These are phyloP conservation scores for Cucurbita argyrosperma DNA, from an alignment of 306 rosid species.

Conservation along the genomic window DNA sequence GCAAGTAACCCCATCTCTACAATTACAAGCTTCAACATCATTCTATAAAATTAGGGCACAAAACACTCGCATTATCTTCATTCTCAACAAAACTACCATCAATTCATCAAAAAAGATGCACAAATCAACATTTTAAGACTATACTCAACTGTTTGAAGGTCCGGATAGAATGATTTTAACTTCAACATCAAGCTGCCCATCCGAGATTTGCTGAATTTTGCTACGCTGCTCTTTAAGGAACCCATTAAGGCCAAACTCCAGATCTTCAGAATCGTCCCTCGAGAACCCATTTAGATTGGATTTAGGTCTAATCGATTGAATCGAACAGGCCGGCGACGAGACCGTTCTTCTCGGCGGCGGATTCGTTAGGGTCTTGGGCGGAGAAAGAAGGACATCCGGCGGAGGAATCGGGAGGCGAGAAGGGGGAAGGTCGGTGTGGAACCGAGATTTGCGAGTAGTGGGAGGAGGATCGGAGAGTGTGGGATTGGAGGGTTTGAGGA, in stretches of 20 bases:
- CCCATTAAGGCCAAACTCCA: conserved; percentile 28
- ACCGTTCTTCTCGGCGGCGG: conserved; percentile 44
- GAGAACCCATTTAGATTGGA: conserved; percentile 3
- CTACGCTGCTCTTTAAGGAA: conserved; percentile 45
- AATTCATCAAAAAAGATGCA: not conserved
- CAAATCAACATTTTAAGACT: not conserved
- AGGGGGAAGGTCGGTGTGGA: conserved; percentile 43
- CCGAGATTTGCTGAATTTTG: conserved; percentile 18
- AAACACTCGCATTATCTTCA: not conserved
- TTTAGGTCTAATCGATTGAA: conserved; percentile 18
- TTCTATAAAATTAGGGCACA: not conserved
- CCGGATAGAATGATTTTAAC: conserved; percentile 49
- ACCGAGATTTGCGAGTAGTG: conserved; percentile 54
- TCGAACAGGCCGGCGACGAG: conserved; percentile 50
- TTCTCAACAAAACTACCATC: not conserved
- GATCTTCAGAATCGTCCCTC: conserved; percentile 12
- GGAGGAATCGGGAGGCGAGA: conserved; percentile 19
- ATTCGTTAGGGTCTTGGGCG: conserved; percentile 52
- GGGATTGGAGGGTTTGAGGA: conserved; percentile 29
- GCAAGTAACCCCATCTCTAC: not conserved
- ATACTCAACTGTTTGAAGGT: conserved; percentile 47
- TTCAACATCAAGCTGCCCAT: conserved; percentile 19
- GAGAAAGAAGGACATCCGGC: conserved; percentile 37
- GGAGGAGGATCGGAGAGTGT: conserved; percentile 15
- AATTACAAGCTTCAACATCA: not conserved